Base-by-base conservation (phyloP, 495 filamentous ascomycete species). In the Paragyromitra xinjiangensis region DNA sequence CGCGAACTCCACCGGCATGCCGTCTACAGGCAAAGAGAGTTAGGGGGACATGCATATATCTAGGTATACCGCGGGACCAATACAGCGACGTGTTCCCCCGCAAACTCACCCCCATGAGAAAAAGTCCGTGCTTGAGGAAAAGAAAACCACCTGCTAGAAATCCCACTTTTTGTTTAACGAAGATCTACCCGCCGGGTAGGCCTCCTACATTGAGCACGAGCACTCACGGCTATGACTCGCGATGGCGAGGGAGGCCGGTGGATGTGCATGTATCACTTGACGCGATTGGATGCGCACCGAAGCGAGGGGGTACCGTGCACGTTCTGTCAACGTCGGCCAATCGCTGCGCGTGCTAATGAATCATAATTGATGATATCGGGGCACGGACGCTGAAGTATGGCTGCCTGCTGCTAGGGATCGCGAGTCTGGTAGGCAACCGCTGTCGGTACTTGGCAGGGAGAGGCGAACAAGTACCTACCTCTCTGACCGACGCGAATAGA, bases 181-280 rank as follows among this genome's bases (percentile, higher is more conserved):
- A 64, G 58, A 58, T 61, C 73, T 72, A 64, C 29, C 61, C 69
- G 69, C 51, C 74, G 74, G 69, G 29, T 77, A 14, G 59, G 74
- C 69, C 69, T 77, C 69, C 74, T 51, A 50, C 39, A 73, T 72
- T 40, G 19, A 58, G 68, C 37, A 39, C 19, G 44, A 22, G 39
- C 48, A 56, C n/a, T 22, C 8, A 29, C 12, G 44, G 61, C 24
- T 34, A 19, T 53, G 16, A 22, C 59, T 40, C 37, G n/a, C 34
- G 37, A 40, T 37, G 55, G 22, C 53, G 50, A 53, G 14, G 50
- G 50, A 53, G n/a, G 29, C 51, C 51, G 53, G 65, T 6, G 64
- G 44, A 29, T 16, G 71, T 48, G 45, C 16, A 71, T 64, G 65
- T 71, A 75, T 64, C 59, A 76, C 59, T 72, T 76, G 68, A 71